A percentile compares a stretch with the other conserved stretches of the same genome.
These are phyloP conservation scores for Dalbergia cochinchinensis DNA, from an alignment of 306 rosid species.

Conservation along the genomic window DNA sequence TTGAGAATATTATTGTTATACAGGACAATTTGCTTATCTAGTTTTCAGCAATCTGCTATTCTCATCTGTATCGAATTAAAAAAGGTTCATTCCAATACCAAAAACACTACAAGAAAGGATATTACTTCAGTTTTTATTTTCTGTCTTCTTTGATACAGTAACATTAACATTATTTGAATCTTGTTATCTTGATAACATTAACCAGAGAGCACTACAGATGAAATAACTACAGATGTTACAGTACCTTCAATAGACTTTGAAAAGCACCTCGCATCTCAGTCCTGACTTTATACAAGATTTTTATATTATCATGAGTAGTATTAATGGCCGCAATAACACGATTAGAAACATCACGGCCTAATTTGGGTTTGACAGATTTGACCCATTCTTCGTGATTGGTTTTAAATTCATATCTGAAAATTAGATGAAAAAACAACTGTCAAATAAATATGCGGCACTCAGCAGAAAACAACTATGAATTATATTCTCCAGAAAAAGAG, in stretches of 20 bases:
- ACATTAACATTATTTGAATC: not conserved
- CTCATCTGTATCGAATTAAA: slow-evolving; percentile 5
- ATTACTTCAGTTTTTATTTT: not conserved
- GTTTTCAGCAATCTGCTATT: not conserved
- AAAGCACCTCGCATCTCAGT: slow-evolving; percentile 82
- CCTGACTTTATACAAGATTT: slow-evolving; percentile 78
- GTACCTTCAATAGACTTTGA: slow-evolving; percentile 85
- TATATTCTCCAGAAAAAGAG: not conserved
- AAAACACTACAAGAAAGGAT: slow-evolving; percentile 13
- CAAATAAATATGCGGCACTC: slow-evolving; percentile 31
- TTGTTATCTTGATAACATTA: slow-evolving; percentile 19
- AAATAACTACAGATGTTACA: slow-evolving; percentile 30
- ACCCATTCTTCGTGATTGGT: slow-evolving; percentile 89
- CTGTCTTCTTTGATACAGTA: not conserved
- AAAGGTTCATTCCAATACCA: slow-evolving; percentile 20
- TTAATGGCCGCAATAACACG: slow-evolving; percentile 67
- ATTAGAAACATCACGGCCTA: slow-evolving; percentile 62
- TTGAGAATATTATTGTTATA: not conserved
- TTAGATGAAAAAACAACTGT: slow-evolving; percentile 13
- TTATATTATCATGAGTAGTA: slow-evolving; percentile 66
- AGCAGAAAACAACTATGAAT: slow-evolving; percentile 15
- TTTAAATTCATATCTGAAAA: slow-evolving; percentile 85
- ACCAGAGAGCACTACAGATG: not conserved
- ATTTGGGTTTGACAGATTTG: slow-evolving; percentile 73
- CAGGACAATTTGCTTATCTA: not conserved